Base-by-base conservation (phyloP, 2,329 filamentous ascomycete species). In the Epicoccum sorghinum region DNA sequence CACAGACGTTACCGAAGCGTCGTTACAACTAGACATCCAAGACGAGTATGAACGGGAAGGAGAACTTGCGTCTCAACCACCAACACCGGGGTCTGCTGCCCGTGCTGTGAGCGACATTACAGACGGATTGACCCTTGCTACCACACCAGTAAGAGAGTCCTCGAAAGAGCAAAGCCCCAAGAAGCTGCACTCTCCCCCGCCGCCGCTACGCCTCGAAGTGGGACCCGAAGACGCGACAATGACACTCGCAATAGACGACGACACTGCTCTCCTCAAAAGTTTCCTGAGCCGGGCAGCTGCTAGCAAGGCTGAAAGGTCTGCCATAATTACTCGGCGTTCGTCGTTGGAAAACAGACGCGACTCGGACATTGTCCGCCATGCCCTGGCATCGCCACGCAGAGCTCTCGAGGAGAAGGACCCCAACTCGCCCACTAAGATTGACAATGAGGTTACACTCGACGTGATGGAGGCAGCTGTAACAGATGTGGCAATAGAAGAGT, bases 271-370 rank as follows among this genome's bases (percentile, higher is more conserved):
- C 13, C 67, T 82, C 4, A 79, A 79, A 55, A 78, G 79, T 32
- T 82, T 81, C 58, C 72, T 82, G 37, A 78, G 69, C 14, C 77
- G 79, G 7, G 78, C 78, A n/a, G 78, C 76, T n/a, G 75, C 78
- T 27, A 79, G 70, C 58, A 81, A 79, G 60, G 69, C 75, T 14
- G 70, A 66, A 49, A 75, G 72, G 43, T 64, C 74, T 22, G 65
- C 68, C 13, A 61, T 60, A 9, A 68, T 71, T 14, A 64, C 64
- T 25, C 75, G 74, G 37, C 74, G 76, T 13, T 72, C 76, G 38
- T 80, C 79, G 0, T 56, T 80, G 4, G 72, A 75, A 32, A 79
- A 81, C 45, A 73, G 78, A 27, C 75, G 79, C 27, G 78, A 82
- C 52, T 80, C 79, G 2, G 78, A 78, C 57, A 72, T 72, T 7